Base-by-base conservation (phyloP, 768 basidiomycete genomes). In the Boletus barrowsii region DNA sequence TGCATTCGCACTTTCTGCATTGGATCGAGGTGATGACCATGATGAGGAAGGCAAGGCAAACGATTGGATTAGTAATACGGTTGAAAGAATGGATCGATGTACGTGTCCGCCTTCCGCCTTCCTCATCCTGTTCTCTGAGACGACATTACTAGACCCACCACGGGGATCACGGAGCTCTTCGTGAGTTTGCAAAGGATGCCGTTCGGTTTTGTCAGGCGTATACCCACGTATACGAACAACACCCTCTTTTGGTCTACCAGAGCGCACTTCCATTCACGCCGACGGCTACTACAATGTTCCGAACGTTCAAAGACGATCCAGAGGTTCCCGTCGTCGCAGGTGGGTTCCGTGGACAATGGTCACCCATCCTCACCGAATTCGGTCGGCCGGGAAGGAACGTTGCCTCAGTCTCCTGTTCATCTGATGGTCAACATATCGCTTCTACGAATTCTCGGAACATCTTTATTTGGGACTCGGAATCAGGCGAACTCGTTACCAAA, bases 11-110 rank as follows among this genome's bases (percentile, higher is more conserved):
- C 37, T 64, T 73, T 4, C 46, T 72, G 10, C 70, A 73, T 48
- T 72, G 70, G 70, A 62, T 73, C 41, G 72, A 72, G 43, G 59
- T 53, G 26, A 70, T 72, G 70, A 49, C 63, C n/a, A 22, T 64
- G 41, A 56, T 73, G 51, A 64, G 37, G 50, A 70, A 56, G 44
- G 62, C 70, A 30, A 70, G 70, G 47, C 68, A 68, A 47, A 72
- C 70, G 17, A 72, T 68, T 11, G 61, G 64, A 20, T 46, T 59
- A 9, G 62, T 68, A 57, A 53, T 61, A 43, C 62, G 54, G 14
- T 41, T 70, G 35, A 62, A 61, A 49, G 68, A 60, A 46, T 70
- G 68, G 68, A 14, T 66, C 26, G 49, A 57, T 33, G 70, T 70
- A 36, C 45, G 66, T 55, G 8, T 24, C 9, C 20, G 2, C 2